These are phyloP conservation scores for Paramecium sexaurelia DNA, from an alignment of 73 alveolate species.

Conservation along the genomic window DNA sequence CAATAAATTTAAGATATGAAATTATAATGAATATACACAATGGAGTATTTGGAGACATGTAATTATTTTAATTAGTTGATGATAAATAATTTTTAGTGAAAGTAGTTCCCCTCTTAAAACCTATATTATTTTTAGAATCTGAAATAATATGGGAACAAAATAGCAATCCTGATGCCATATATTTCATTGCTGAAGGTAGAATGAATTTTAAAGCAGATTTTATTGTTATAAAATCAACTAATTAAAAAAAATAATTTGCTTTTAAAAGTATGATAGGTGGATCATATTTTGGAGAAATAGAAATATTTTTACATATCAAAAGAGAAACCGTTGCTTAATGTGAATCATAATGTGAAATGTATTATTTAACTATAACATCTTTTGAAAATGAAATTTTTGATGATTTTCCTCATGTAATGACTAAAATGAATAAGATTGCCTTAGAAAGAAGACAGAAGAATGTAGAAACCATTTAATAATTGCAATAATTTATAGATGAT, in stretches of 20 bases:
- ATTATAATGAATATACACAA: constrained; percentile 81
- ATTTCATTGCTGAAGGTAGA: constrained; percentile 81
- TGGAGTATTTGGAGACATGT: constrained; percentile 77
- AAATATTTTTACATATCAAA: constrained; percentile 60
- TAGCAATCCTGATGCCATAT: constrained; percentile 80
- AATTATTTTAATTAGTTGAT: constrained; percentile 74
- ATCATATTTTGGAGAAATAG: constrained; percentile 86
- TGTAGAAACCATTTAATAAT: background rate
- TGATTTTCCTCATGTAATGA: constrained; percentile 63
- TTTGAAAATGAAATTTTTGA: constrained; percentile 50
- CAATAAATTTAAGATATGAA: constrained; percentile 78
- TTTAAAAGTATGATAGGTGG: constrained; percentile 78
- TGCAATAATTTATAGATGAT: background rate
- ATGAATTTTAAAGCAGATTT: constrained; percentile 68
- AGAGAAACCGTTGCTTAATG: constrained; percentile 51
- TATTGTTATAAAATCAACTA: constrained; percentile 46
- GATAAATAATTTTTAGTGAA: constrained; percentile 75
- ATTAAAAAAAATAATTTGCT: constrained; percentile 29
- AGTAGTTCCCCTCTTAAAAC: constrained; percentile 77
- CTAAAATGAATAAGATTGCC: constrained; percentile 65
- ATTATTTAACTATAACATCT: constrained; percentile 52
- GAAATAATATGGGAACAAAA: constrained; percentile 73
- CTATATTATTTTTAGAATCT: constrained; percentile 67
- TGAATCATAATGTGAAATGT: constrained; percentile 51
- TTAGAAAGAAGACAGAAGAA: constrained; percentile 42